These are phyloP conservation scores for Eutrema yunnanense DNA, from an alignment of 345 rosid species.

Conservation along the genomic window DNA sequence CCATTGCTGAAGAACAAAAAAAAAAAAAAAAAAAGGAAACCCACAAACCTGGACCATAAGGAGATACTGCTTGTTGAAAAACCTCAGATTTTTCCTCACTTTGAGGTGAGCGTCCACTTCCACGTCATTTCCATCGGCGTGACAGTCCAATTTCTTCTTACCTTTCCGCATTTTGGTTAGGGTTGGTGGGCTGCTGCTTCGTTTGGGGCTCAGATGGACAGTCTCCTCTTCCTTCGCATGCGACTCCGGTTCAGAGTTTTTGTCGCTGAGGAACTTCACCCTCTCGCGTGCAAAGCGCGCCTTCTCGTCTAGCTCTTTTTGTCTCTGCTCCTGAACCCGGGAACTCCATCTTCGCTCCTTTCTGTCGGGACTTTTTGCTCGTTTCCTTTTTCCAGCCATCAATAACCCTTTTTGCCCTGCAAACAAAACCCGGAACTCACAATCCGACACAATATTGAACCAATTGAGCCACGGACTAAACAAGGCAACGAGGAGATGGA, in stretches of 20 bases:
- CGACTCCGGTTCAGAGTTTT: background rate
- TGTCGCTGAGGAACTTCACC: conserved; percentile 33
- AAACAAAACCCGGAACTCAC: background rate
- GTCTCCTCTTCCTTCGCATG: background rate
- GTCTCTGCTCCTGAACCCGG: conserved; percentile 33
- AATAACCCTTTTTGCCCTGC: background rate
- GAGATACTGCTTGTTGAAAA: conserved; percentile 83
- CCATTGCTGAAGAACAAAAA: background rate
- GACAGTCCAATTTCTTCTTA: background rate
- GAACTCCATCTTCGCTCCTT: conserved; percentile 32
- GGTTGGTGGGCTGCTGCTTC: background rate
- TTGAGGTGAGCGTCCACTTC: conserved; percentile 48
- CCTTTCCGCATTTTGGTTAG: conserved; percentile 8
- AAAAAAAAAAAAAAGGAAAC: background rate
- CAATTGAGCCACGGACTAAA: background rate
- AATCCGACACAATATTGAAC: background rate
- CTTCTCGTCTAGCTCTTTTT: conserved; percentile 40
- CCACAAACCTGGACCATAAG: conserved; percentile 63
- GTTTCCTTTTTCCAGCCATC: conserved; percentile 10
- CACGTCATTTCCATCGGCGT: background rate
- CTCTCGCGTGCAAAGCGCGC: conserved; percentile 39
- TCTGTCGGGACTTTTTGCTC: background rate
- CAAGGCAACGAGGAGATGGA: background rate
- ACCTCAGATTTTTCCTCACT: conserved; percentile 62
- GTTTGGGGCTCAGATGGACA: background rate